Evolutionary conservation across 148 eudicot species (phyloP).

Genomic region (Selenicereus undatus): DNA sequence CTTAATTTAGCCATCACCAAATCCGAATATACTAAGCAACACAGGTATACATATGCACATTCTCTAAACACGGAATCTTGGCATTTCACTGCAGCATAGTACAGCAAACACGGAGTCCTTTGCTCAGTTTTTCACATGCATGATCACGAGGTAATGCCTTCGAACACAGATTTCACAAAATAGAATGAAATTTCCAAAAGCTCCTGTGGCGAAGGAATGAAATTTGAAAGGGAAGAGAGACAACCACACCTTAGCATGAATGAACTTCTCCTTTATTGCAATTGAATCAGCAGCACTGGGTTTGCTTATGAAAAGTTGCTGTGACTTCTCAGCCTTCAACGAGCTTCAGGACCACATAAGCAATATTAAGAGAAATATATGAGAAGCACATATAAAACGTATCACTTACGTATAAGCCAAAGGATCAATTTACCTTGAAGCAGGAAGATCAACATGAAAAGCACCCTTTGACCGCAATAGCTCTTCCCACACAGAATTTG

Average conservation of each 20-base stretch:
- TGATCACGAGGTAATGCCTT: background rate
- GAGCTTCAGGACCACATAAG: constrained; percentile 48
- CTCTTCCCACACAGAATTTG: constrained; percentile 96
- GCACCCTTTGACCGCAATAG: constrained; percentile 73
- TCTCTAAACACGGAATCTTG: background rate
- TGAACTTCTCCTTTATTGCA: constrained; percentile 87
- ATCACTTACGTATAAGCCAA: background rate
- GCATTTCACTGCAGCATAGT: background rate
- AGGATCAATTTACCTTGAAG: constrained; percentile 51
- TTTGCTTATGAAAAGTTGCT: constrained; percentile 63
- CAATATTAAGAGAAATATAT: constrained; percentile 18
- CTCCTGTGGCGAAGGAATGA: background rate
- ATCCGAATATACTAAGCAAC: background rate
- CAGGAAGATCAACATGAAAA: constrained; percentile 64
- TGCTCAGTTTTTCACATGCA: background rate
- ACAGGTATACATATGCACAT: too few species aligned
- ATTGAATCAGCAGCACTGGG: constrained; percentile 87
- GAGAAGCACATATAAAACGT: background rate
- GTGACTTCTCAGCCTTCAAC: constrained; percentile 59
- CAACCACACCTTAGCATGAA: constrained; percentile 78
- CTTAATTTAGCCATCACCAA: background rate
- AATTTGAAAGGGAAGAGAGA: background rate
- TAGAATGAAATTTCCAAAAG: background rate
- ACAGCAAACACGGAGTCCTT: background rate
- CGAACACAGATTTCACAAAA: background rate